Evolutionary conservation across 257 asterid genomes (phyloP).

Genomic region (Solanum chiquidenum): DNA sequence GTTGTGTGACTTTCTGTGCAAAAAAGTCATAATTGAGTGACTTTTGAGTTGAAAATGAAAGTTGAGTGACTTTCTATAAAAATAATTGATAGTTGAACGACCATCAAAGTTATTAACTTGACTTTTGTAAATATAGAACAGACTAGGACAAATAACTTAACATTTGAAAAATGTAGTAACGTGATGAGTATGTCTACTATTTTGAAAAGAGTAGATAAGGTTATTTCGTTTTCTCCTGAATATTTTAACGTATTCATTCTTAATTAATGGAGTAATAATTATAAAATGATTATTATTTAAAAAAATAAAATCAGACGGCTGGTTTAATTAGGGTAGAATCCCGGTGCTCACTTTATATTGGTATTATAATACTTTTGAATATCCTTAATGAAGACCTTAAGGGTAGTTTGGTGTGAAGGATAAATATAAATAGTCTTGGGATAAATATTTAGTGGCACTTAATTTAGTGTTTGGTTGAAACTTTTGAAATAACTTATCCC

Average conservation of each 20-base stretch:
- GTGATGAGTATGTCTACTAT: neutral
- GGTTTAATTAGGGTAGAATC: too few species aligned
- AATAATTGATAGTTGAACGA: too few species aligned
- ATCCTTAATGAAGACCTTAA: too few species aligned
- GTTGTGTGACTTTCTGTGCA: too few species aligned
- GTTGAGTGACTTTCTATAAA: too few species aligned
- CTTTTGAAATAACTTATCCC: too few species aligned
- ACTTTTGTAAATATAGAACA: neutral
- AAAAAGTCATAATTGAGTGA: too few species aligned
- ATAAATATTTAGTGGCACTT: neutral
- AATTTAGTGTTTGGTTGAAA: neutral
- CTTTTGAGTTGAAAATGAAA: too few species aligned
- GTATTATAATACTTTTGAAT: too few species aligned
- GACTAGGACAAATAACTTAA: neutral
- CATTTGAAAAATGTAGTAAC: neutral
- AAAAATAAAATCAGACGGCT: neutral
- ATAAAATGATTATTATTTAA: neutral
- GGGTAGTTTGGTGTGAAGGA: neutral
- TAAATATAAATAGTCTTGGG: neutral
- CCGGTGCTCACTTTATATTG: neutral
- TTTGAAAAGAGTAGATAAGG: neutral
- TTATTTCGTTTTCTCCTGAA: neutral
- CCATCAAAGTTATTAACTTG: too few species aligned
- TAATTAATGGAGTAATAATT: neutral
- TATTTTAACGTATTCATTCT: neutral